Evolutionary conservation across 2,329 filamentous ascomycete species (phyloP), one percentile per base, ranked within the genome.

Genomic region (Hirsutella rhossiliensis): DNA sequence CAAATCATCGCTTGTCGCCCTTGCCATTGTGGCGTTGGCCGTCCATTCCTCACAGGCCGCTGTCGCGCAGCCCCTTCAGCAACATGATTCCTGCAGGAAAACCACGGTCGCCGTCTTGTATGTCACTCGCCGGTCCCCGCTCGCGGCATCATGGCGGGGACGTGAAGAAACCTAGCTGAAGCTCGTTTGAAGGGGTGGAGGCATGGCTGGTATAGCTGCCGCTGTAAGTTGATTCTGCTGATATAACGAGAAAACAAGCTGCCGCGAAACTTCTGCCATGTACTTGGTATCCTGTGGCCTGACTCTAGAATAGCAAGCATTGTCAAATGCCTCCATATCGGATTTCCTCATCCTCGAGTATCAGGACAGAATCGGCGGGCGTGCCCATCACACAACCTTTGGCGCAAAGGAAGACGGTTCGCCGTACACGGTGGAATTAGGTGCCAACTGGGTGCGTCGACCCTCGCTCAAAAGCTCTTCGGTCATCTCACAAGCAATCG

Each of bases 281-380:
- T 20, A 12, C 5, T 11, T 9, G 11, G 20, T 8, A 9, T 19
- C 17, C 37, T 20, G 20, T 11, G 6, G 11, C 12, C 45, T 39
- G 11, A 47, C 18, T 17, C 5, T 1, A 3, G 1, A 4, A 9
- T 9, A 52, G 52, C 77, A 84, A 67, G 69, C 78, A 3, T 58
- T 84, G 6, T 60, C 67, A 5, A 80, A 84, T 43, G 68, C 71
- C 3, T 81, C 77, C 0, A 62, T 84, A 6, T 62, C 67, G 0
- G 78, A 84, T 47, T 84, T 84, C 46, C 43, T 84, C 8, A 78
- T 84, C 40, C 58, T 84, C 3, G 80, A 84, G 47, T 76, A 78
- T 47, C 77, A 78, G 12, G 65, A 72, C 46, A 67, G 72, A 12
- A 72, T 84, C 46, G 80, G 81, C 2, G 81, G 81, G 2, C 72